Conservation (phyloP, 2,329 filamentous ascomycete species). For the Fusarium sp. region DNA sequence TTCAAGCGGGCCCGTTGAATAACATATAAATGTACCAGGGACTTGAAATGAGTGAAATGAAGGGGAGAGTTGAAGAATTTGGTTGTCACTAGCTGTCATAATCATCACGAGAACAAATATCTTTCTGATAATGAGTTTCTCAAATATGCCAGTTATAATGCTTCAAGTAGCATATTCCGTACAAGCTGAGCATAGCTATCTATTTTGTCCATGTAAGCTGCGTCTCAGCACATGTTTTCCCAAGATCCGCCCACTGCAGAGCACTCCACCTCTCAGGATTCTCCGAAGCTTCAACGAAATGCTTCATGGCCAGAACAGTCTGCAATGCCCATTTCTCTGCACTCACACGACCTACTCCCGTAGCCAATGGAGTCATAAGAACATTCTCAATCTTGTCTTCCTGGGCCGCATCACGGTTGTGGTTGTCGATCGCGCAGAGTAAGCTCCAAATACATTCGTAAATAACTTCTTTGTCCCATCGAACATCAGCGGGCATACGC, state of each 20-base stretch:
- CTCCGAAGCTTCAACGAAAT: constrained; percentile 60
- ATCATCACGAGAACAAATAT: too few species aligned
- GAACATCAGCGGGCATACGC: constrained; percentile 56
- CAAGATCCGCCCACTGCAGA: constrained; percentile 50
- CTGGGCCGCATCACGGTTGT: constrained; percentile 50
- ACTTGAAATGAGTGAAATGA: too few species aligned
- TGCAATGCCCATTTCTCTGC: constrained; percentile 61
- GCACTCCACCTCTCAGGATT: constrained; percentile 55
- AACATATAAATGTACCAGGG: too few species aligned
- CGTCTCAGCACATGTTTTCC: constrained; percentile 14
- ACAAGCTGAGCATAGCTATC: too few species aligned
- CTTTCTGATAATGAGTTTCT: too few species aligned
- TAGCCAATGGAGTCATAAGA: constrained; percentile 64
- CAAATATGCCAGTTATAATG: too few species aligned
- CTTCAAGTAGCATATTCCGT: too few species aligned
- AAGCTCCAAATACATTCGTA: constrained; percentile 66
- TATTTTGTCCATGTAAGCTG: constrained; percentile 12
- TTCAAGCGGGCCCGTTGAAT: too few species aligned
- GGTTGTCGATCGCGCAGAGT: constrained; percentile 59
- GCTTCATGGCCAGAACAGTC: constrained; percentile 61
- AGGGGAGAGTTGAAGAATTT: too few species aligned
- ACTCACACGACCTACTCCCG: constrained; percentile 59
- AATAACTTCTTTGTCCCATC: constrained; percentile 64
- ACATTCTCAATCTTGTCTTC: constrained; percentile 53
- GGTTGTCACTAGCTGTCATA: too few species aligned